phyloP scores from a whole-genome alignment of 108 stramenopile species.

The Cyclotella kingstonii region DNA sequence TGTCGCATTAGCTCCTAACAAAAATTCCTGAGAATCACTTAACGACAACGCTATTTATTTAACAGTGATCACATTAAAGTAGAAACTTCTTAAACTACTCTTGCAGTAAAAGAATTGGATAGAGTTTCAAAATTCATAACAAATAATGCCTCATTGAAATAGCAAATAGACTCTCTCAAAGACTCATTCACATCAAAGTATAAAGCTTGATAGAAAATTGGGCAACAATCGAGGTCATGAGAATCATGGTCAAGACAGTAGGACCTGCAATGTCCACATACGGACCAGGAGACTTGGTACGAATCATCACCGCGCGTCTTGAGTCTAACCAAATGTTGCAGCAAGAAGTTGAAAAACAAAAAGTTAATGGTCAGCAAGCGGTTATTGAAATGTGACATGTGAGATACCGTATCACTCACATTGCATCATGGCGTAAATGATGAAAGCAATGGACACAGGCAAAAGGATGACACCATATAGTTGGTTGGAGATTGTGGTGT shows the following conservation, averaged over 20 bases:
- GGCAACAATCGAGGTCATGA: conserved; percentile 42
- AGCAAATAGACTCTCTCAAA: no score
- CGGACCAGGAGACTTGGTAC: conserved; percentile 47
- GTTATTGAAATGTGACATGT: not conserved
- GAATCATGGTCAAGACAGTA: conserved; percentile 36
- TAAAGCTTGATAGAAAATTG: conserved; percentile 50
- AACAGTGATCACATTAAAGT: no score
- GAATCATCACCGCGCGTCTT: conserved; percentile 46
- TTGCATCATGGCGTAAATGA: conserved; percentile 84
- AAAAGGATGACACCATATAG: conserved; percentile 80
- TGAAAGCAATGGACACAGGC: conserved; percentile 86
- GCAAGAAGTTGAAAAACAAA: not conserved
- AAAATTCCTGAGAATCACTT: no score
- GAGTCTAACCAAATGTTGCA: conserved; percentile 13
- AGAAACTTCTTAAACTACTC: no score
- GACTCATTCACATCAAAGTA: not conserved
- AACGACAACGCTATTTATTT: no score
- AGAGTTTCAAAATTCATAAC: no score
- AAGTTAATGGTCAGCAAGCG: not conserved
- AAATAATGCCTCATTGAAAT: no score
- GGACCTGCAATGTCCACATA: conserved; percentile 56
- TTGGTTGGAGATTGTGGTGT: conserved; percentile 30
- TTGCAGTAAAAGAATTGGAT: no score
- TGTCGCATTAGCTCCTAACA: no score
- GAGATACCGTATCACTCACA: conserved; percentile 45